Evolutionary conservation across 2,329 filamentous ascomycete species (phyloP).

Genomic region (Ophiostoma ips): DNA sequence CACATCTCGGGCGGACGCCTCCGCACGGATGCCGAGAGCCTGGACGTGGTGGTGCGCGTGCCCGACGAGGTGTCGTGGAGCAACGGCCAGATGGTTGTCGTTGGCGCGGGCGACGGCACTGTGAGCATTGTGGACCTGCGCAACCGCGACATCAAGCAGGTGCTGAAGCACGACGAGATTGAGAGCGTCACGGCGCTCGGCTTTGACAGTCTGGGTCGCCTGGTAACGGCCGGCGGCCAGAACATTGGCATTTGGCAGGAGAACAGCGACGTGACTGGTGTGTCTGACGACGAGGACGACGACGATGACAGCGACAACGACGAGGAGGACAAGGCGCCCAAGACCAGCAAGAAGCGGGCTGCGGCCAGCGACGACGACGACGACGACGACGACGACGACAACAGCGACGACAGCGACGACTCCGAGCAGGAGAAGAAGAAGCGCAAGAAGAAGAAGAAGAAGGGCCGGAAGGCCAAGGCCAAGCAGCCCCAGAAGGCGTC

Average conservation of each 20-base stretch:
- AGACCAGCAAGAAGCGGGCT: background rate
- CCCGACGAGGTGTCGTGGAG: conserved; percentile 55
- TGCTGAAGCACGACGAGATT: conserved; percentile 67
- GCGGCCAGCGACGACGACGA: conserved; percentile 21
- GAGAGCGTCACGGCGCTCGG: conserved; percentile 71
- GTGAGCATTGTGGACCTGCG: conserved; percentile 66
- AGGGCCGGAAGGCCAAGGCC: conserved; percentile 16
- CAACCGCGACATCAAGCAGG: conserved; percentile 53
- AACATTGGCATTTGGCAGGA: conserved; percentile 85
- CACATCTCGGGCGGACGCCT: conserved; percentile 49
- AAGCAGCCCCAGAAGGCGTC: conserved; percentile 10
- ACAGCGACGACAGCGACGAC: conserved; percentile 19
- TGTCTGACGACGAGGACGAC: conserved; percentile 31
- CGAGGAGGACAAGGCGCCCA: conserved; percentile 21
- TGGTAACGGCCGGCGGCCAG: conserved; percentile 80
- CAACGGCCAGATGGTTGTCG: conserved; percentile 55
- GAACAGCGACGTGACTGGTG: conserved; percentile 37
- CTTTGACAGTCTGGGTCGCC: conserved; percentile 72
- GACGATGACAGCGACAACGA: conserved; percentile 29
- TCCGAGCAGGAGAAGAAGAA: conserved; percentile 16
- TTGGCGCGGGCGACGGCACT: conserved; percentile 69
- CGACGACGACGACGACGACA: too few relatives aligned
- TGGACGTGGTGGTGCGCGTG: conserved; percentile 63
- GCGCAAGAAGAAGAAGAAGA: conserved; percentile 20
- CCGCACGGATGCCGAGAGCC: conserved; percentile 50